Conservation (phyloP, 2,329 filamentous ascomycete genomes). For the Colletotrichum coccodes region DNA sequence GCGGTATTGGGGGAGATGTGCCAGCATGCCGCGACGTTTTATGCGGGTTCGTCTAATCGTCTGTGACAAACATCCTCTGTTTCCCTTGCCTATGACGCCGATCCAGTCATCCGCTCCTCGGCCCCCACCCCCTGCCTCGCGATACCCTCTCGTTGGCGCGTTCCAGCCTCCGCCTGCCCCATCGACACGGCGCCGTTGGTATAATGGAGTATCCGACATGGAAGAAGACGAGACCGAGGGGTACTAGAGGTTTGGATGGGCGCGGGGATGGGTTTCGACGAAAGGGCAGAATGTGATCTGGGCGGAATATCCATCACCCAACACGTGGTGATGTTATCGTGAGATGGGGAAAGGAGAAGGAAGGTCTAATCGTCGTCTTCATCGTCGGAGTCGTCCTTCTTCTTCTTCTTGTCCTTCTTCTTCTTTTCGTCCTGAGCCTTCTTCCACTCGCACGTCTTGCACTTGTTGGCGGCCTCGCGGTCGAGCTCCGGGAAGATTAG, state of each 20-base stretch:
- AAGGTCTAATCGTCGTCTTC: conserved; percentile 42
- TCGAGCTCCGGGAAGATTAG: conserved; percentile 89
- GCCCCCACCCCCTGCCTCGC: neutral
- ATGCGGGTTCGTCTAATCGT: conserved; percentile 29
- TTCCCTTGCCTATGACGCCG: conserved; percentile 1
- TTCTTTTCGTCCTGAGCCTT: conserved; percentile 55
- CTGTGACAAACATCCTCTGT: neutral
- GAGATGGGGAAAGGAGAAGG: neutral
- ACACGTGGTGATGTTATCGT: neutral
- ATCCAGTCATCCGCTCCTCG: neutral
- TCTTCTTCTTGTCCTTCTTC: conserved; percentile 32
- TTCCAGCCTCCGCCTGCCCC: neutral
- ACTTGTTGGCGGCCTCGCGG: conserved; percentile 76
- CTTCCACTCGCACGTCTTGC: conserved; percentile 70
- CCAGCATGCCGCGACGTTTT: conserved; percentile 8
- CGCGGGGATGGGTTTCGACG: neutral
- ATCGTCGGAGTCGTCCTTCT: conserved; percentile 37
- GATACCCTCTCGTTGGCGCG: neutral
- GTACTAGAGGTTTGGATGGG: neutral
- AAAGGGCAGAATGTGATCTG: no score
- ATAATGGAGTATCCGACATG: neutral
- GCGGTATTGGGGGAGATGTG: conserved; percentile 4
- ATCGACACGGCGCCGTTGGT: neutral
- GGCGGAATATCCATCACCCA: neutral
- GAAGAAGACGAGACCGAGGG: neutral